Base-by-base conservation (phyloP, 2,329 filamentous ascomycete genomes). In the Penicillium sp. region DNA sequence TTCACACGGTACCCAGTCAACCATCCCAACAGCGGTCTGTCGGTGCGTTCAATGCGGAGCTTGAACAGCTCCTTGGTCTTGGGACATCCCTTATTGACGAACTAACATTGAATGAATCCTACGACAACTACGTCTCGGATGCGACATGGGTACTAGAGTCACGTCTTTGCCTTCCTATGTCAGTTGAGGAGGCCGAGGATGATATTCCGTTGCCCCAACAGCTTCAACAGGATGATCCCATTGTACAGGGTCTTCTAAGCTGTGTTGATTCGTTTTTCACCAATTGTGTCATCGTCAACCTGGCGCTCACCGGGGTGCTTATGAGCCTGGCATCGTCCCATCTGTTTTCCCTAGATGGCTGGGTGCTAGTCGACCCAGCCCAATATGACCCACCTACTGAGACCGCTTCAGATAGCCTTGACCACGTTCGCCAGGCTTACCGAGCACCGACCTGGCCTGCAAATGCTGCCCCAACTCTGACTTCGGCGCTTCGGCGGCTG, bases 211-310 rank as follows among this genome's bases (percentile, higher is more conserved):
- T 82, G 42, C 81, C 86, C 33, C 79, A 87, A 45, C 85, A 83
- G 69, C 85, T 89, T 8, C 77, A 89, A 2, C 76, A 89, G 9
- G 86, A 89, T 46, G 84, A 85, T 62, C 76, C 79, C 7, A 76
- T 86, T 6, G 73, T 85, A 51, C 75, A 73, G 48, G 77, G 79
- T 20, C 65, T 87, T 18, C 57, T 81, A n/a, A 70, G 68, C 42
- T 81, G 93, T 7, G 74, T 99, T 11, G 82, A 88, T 43, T 87
- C 82, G 0, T 99, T 97, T 67, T 91, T 97, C 64, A 82, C 90
- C 5, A 99, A 99, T 65, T 88, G 91, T 2, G 86, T 97, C 2
- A 91, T 97, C 64, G 92, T 89, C 2, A 99, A 99, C 64, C 77
- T 99, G 3, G 89, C 89, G 0, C 80, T 97, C 1, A 97, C 93